These are phyloP conservation scores for Trametes cinnabarina DNA, from an alignment of 768 basidiomycete genomes.

Conservation along the genomic window DNA sequence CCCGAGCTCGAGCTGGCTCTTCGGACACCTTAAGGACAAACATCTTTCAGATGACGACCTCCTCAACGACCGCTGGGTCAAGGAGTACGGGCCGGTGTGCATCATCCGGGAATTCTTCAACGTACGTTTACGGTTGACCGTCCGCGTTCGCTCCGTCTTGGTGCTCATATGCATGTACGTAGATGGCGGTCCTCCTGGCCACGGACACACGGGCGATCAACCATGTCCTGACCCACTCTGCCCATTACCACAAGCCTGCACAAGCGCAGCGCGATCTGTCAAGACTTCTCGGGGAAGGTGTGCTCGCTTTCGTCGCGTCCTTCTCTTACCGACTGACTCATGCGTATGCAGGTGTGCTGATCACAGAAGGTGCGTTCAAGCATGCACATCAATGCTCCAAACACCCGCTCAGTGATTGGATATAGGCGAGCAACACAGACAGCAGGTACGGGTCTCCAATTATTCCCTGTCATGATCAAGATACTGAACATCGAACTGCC, in stretches of 20 bases:
- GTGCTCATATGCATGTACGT: neutral
- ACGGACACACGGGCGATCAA: constrained; percentile 60
- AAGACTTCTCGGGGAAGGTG: constrained; percentile 41
- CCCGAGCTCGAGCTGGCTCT: constrained; percentile 1
- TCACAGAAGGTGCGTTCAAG: constrained; percentile 37
- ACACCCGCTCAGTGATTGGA: neutral
- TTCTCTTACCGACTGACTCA: neutral
- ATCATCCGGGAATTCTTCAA: constrained; percentile 4
- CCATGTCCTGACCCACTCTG: constrained; percentile 57
- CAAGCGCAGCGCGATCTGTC: constrained; percentile 36
- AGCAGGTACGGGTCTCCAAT: constrained; percentile 32
- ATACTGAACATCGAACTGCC: no score
- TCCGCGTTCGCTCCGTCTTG: no score
- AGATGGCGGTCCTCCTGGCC: constrained; percentile 36
- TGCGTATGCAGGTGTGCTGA: constrained; percentile 42
- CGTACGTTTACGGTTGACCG: neutral
- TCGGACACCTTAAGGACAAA: neutral
- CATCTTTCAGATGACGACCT: neutral
- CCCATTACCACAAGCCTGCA: constrained; percentile 57
- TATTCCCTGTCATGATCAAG: no score
- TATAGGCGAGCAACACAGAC: constrained; percentile 36
- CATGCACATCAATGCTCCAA: neutral
- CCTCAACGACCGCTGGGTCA: neutral
- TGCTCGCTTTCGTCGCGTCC: no score
- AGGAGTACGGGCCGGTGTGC: neutral